A percentile compares a stretch with the other conserved stretches of the same genome.
phyloP scores from a whole-genome alignment of 2,329 filamentous ascomycete genomes.

The Metarhizium guizhouense region DNA sequence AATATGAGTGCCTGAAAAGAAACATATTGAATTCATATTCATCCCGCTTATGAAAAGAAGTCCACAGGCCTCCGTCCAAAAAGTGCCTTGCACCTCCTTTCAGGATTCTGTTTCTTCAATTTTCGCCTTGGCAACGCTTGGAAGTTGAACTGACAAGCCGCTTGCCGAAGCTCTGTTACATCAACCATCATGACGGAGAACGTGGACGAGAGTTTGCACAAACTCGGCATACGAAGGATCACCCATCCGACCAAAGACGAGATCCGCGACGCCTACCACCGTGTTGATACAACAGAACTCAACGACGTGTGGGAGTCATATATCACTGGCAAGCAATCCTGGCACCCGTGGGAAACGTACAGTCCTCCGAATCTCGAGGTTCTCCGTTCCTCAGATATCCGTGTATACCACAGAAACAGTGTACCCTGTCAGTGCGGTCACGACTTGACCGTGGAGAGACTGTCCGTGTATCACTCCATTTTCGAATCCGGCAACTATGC shows the following conservation, averaged over 20 bases:
- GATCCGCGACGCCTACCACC: background rate
- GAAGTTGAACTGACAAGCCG: no score
- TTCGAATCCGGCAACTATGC: constrained; percentile 3
- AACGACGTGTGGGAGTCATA: background rate
- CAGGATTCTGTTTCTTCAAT: no score
- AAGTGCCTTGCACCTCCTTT: no score
- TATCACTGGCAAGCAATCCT: background rate
- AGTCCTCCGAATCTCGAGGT: background rate
- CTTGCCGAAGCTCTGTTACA: background rate
- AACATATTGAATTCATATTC: no score
- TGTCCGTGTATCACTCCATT: background rate
- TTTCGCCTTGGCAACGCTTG: no score
- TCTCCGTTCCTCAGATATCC: constrained; percentile 1
- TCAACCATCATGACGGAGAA: background rate
- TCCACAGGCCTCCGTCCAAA: no score
- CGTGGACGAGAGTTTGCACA: background rate
- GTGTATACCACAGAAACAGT: background rate
- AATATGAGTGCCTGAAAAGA: no score
- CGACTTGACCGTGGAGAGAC: background rate
- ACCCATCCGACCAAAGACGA: background rate
- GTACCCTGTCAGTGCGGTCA: background rate
- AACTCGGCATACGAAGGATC: background rate
- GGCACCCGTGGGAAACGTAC: background rate
- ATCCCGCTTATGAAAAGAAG: no score
- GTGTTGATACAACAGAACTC: background rate